Evolutionary conservation across 2,329 filamentous ascomycete genomes (phyloP), one percentile per base, ranked within the genome.

Genomic region (Ceratocystis harringtonii): DNA sequence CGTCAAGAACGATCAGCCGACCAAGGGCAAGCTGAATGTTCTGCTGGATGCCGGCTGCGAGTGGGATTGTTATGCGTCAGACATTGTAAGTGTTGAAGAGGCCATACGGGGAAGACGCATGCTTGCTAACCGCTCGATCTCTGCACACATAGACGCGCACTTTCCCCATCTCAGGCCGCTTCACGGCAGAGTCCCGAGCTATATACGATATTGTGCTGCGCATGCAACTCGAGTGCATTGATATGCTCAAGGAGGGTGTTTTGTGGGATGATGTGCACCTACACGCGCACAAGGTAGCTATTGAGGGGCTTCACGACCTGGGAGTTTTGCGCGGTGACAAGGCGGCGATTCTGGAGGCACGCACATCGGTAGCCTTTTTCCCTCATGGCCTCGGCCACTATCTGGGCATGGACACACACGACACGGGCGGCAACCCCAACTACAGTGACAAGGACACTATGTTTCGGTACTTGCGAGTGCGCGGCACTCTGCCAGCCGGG

Each of bases 351-450:
- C 82, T 95, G 68, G 81, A 84, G 69, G 84, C 83, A 55, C 81
- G 91, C 65, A 89, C 90, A n/a, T 92, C 88, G 71, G 85, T 88
- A 28, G 92, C 91, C 1, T 96, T 96, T 78, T 89, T 96, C 72
- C 92, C 92, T 0, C 92, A 96, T 73, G 92, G 92, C 0, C 78
- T 96, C 0, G 92, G 92, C 0, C 92, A 96, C 75, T 92, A 95
- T 73, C 78, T 96, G 8, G 92, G 92, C 68, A 87, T 96, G 81
- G 92, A 96, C 73, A 95, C 91, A 1, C 92, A 96, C 74, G 92
- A 96, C 72, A 88, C 85, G 0, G 88, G 88, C 68, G 89, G 89
- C 25, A 85, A 90, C 73, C 80, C 88, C 44, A 87, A 92, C 74
- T 90, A 89, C 71, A 79, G 79, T 7, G 94, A 99, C 72, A 78